Conservation (phyloP, 176 grass and related monocot species). For the Panicum miliaceum region DNA sequence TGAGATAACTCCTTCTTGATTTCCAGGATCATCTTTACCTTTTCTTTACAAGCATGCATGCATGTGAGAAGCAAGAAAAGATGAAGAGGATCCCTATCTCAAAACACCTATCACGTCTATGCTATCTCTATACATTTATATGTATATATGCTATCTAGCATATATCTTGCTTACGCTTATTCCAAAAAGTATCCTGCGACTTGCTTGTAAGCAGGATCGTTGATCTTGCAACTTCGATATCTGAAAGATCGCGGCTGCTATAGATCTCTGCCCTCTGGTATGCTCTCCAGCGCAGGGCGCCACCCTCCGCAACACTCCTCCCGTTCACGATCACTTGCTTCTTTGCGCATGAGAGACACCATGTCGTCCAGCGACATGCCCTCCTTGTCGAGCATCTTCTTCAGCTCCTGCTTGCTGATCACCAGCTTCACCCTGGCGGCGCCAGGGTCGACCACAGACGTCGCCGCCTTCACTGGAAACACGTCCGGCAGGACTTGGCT, state of each 20-base stretch:
- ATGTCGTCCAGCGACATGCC: slow-evolving; percentile 50
- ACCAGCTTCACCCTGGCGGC: slow-evolving; percentile 69
- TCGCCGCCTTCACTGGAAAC: not conserved
- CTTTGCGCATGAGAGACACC: slow-evolving; percentile 49
- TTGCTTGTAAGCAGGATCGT: not conserved
- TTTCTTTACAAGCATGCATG: slow-evolving; percentile 38
- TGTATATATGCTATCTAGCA: not conserved
- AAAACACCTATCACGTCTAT: slow-evolving; percentile 27
- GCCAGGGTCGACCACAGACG: not conserved
- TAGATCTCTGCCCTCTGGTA: slow-evolving; percentile 66
- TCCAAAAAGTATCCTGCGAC: not conserved
- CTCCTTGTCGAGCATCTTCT: slow-evolving; percentile 61
- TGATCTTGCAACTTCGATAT: not conserved
- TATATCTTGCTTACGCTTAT: not conserved
- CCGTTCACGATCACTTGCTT: slow-evolving; percentile 15
- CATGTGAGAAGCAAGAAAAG: slow-evolving; percentile 42
- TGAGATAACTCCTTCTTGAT: slow-evolving; percentile 9
- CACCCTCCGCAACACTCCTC: slow-evolving; percentile 43
- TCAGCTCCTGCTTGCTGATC: slow-evolving; percentile 70
- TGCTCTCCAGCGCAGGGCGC: slow-evolving; percentile 71
- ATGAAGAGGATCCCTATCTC: slow-evolving; percentile 45
- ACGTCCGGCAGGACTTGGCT: slow-evolving; percentile 19
- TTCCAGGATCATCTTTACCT: slow-evolving; percentile 49
- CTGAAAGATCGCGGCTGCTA: not conserved
- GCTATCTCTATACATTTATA: not conserved